A percentile compares a stretch with the other conserved stretches of the same genome.
Evolutionary conservation across 1,284 basidiomycete genomes (phyloP).

Genomic region (Puccinia novopanici): DNA sequence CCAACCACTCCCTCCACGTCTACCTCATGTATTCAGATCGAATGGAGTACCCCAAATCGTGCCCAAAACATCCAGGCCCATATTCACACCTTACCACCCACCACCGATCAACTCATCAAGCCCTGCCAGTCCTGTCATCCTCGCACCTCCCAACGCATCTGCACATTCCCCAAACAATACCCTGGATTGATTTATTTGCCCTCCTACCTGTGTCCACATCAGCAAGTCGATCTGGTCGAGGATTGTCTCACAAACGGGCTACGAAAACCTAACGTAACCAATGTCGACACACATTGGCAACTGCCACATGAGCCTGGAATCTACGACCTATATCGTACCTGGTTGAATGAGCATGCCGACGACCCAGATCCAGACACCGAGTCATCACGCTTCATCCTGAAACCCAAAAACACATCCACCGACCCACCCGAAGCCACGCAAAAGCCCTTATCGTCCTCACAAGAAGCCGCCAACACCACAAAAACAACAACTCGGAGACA

Average conservation of each 20-base stretch:
- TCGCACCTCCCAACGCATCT: background rate
- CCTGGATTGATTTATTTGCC: conserved; percentile 43
- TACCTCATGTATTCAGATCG: background rate
- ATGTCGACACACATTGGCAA: conserved; percentile 37
- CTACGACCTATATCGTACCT: conserved; percentile 34
- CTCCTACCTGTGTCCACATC: conserved; percentile 27
- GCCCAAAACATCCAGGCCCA: conserved; percentile 12
- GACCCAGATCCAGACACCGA: background rate
- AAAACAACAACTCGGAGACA: conserved; percentile 27
- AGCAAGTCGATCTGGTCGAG: conserved; percentile 13
- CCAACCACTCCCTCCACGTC: background rate
- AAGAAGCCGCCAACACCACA: background rate
- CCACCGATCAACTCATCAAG: background rate
- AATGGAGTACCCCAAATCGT: conserved; percentile 15
- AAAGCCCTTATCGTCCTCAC: background rate
- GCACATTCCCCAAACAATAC: conserved; percentile 28
- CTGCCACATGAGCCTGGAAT: conserved; percentile 25
- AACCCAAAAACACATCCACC: background rate
- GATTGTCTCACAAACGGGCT: conserved; percentile 33
- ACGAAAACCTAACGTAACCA: conserved; percentile 32
- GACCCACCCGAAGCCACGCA: background rate
- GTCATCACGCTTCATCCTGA: conserved; percentile 11
- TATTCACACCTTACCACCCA: background rate
- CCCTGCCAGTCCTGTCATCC: conserved; percentile 18
- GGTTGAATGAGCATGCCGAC: background rate